These are phyloP conservation scores for Daldinia grandis DNA, from an alignment of 495 filamentous ascomycete genomes.

Conservation along the genomic window DNA sequence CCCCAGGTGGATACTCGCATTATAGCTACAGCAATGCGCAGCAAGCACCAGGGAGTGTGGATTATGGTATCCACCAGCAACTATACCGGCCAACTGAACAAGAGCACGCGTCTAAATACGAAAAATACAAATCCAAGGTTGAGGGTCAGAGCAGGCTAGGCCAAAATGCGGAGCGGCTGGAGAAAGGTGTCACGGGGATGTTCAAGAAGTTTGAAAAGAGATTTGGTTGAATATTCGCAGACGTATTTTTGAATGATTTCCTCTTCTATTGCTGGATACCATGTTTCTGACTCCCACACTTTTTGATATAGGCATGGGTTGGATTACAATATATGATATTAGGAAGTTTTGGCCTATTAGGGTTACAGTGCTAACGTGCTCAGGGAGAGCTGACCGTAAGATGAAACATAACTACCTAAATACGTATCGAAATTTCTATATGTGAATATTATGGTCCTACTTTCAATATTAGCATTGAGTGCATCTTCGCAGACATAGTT, in stretches of 20 bases:
- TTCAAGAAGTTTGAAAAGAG: conserved; percentile 92
- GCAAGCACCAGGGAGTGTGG: conserved; percentile 46
- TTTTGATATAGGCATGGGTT: conserved; percentile 4
- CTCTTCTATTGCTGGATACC: conserved; percentile 1
- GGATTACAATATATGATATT: neutral
- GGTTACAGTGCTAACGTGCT: neutral
- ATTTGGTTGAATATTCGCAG: conserved; percentile 56
- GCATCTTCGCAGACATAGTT: neutral
- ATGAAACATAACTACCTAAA: neutral
- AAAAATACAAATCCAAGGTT: conserved; percentile 56
- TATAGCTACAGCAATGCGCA: conserved; percentile 59
- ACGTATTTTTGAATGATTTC: neutral
- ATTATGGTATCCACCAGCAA: conserved; percentile 79
- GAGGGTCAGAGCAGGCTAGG: conserved; percentile 69
- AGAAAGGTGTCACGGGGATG: conserved; percentile 80
- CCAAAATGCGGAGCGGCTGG: conserved; percentile 70
- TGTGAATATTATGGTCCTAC: neutral
- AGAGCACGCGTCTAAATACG: conserved; percentile 57
- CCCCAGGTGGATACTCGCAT: conserved; percentile 63
- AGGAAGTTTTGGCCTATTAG: neutral
- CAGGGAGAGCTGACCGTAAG: neutral
- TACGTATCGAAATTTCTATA: neutral
- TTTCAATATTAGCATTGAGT: neutral
- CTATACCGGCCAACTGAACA: conserved; percentile 77
- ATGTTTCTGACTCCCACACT: neutral